These are phyloP conservation scores for Russula brevipes DNA, from an alignment of 768 basidiomycete genomes.

Conservation along the genomic window DNA sequence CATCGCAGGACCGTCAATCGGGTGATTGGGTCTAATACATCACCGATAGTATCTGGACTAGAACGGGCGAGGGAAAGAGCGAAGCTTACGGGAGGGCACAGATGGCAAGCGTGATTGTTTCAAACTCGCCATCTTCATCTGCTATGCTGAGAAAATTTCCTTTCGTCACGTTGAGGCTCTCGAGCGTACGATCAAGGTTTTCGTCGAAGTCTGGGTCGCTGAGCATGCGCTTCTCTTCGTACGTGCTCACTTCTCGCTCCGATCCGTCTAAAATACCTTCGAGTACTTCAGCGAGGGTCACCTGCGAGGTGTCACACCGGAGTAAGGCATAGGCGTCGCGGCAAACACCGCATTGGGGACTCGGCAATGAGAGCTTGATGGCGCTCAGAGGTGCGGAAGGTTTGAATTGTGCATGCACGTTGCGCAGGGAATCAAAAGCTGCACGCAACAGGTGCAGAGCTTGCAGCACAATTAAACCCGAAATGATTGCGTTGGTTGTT, in stretches of 20 bases:
- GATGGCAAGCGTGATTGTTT: conserved; percentile 66
- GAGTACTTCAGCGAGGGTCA: conserved; percentile 70
- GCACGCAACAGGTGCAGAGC: conserved; percentile 77
- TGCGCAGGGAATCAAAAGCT: conserved; percentile 56
- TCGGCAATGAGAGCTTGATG: conserved; percentile 62
- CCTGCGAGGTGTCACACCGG: conserved; percentile 63
- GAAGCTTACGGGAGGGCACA: conserved; percentile 63
- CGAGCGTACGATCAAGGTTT: conserved; percentile 74
- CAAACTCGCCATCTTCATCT: conserved; percentile 79
- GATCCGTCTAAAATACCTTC: conserved; percentile 55
- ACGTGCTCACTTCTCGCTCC: conserved; percentile 56
- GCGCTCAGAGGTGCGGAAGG: conserved; percentile 72
- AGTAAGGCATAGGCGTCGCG: conserved; percentile 75
- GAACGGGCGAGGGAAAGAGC: background rate
- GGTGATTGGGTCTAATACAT: conserved; percentile 49
- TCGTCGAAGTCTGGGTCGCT: conserved; percentile 95
- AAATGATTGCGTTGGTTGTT: conserved; percentile 96
- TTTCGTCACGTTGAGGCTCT: conserved; percentile 68
- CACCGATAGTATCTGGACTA: background rate
- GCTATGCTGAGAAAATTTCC: conserved; percentile 87
- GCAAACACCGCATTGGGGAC: conserved; percentile 78
- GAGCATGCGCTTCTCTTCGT: conserved; percentile 80
- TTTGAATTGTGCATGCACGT: conserved; percentile 76
- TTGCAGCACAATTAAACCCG: conserved; percentile 91
- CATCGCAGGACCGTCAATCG: conserved; percentile 45